Evolutionary conservation across 257 asterid species (phyloP).

Genomic region (Rehmannia glutinosa): DNA sequence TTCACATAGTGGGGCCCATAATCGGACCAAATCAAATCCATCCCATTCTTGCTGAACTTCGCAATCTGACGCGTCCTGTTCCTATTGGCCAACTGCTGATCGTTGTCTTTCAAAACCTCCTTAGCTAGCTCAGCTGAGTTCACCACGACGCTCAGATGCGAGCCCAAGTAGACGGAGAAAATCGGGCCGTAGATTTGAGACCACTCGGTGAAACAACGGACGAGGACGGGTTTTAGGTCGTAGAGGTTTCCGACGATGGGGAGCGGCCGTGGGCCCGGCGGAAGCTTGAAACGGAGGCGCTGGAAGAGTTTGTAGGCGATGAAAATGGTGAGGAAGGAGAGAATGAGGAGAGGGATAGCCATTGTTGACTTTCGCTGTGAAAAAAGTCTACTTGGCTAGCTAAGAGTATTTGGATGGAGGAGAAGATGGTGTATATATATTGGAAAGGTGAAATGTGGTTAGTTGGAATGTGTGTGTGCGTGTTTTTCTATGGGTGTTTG

Average conservation of each 20-base stretch:
- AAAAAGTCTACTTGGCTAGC: background rate
- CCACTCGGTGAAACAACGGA: constrained; percentile 40
- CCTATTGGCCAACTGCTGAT: constrained; percentile 34
- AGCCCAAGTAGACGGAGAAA: constrained; percentile 44
- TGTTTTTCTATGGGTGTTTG: background rate
- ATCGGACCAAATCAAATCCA: constrained; percentile 87
- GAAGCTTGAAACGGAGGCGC: constrained; percentile 37
- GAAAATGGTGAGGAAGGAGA: constrained; percentile 26
- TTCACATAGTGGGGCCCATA: constrained; percentile 89
- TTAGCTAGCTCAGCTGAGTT: constrained; percentile 35
- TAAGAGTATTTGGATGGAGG: background rate
- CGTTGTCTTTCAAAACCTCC: constrained; percentile 37
- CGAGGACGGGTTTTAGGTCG: constrained; percentile 35
- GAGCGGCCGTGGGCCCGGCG: constrained; percentile 41
- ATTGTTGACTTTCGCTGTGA: constrained; percentile 18
- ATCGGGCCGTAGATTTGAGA: constrained; percentile 42
- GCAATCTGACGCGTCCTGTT: constrained; percentile 31
- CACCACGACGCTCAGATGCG: constrained; percentile 31
- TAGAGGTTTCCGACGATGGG: constrained; percentile 40
- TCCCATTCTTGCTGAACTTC: constrained; percentile 64
- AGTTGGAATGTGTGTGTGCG: constrained; percentile 20
- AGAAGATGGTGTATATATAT: background rate
- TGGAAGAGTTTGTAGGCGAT: constrained; percentile 37
- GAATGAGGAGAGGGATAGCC: constrained; percentile 27
- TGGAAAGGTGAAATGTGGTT: background rate